Evolutionary conservation across 805 yeast species (phyloP), one percentile per base, ranked within the genome.

Genomic region (Myxozyma monticola): DNA sequence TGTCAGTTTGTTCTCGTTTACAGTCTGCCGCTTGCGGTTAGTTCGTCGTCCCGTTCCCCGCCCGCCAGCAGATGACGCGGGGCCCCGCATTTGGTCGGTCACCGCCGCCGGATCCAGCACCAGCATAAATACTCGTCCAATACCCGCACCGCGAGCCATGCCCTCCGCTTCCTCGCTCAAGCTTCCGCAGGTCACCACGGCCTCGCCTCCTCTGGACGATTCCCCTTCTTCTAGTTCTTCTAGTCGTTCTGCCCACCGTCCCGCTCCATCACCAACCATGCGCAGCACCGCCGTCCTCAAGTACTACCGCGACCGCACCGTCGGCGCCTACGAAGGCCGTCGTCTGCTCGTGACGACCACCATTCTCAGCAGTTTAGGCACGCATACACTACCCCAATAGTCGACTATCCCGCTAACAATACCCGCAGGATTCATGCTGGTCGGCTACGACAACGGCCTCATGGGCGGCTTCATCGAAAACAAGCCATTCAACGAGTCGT

Each of bases 401-500:
- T 26, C 22, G 37, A 10, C 29, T 18, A 2, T 1, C 12, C 29
- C 14, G 9, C 20, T n/a, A 30, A 12, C 12, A 8, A 31, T 9
- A 21, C 21, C 4, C 12, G 5, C n/a, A 41, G 45, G 45, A 8
- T 42, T 42, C 6, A 42, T 34, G 45, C 45, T 42, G n/a, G 31
- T 42, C n/a, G 45, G 45, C 18, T 42, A 39, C 14, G 57, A 53
- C 29, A 49, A 49, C 37, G 57, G 55, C 7, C 34, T 53, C 17
- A 49, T 53, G 55, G 55, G 57, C 21, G 57, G 57, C 4, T 38
- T 52, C 24, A 37, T 52, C 30, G 37, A 49, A 31, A 45, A 45
- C 15, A 24, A 26, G 3, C 45, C 37, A 8, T 57, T 57, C 38
- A 48, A 45, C 30, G 24, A 36, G 4, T 72, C 73, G 64, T 75